A percentile compares a stretch with the other conserved stretches of the same genome.
Conservation (phyloP, 805 yeast species). For the Wickerhamomyces mucosus region DNA sequence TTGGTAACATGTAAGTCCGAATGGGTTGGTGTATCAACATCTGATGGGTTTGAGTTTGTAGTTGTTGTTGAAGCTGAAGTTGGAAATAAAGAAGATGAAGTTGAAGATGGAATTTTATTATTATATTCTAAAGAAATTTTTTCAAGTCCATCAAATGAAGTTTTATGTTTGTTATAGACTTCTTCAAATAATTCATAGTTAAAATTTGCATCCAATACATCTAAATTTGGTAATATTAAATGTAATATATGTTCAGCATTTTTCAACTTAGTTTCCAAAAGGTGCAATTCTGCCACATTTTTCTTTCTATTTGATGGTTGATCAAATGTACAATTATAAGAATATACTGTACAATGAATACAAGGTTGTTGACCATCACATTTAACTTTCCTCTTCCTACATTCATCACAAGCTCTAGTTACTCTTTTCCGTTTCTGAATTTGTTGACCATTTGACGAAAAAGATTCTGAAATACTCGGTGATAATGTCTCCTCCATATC, state of each 20-base stretch:
- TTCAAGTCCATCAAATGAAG: constrained; percentile 2
- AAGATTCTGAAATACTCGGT: too few relatives aligned
- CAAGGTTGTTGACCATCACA: constrained; percentile 79
- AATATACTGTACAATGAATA: constrained; percentile 71
- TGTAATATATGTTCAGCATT: constrained; percentile 26
- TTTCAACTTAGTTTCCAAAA: constrained; percentile 26
- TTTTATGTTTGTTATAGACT: constrained; percentile 2
- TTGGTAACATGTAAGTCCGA: neutral
- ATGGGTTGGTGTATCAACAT: constrained; percentile 5
- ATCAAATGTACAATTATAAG: constrained; percentile 75
- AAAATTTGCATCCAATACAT: constrained; percentile 23
- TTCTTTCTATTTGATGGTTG: constrained; percentile 42
- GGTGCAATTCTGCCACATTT: constrained; percentile 19
- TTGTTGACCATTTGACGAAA: too few relatives aligned
- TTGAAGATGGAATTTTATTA: constrained; percentile 1
- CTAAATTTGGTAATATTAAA: constrained; percentile 30
- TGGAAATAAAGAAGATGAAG: neutral
- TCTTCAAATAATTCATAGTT: constrained; percentile 19
- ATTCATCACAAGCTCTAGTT: constrained; percentile 66
- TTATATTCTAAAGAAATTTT: constrained; percentile 7
- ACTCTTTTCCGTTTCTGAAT: constrained; percentile 50
- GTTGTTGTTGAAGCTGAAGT: neutral
- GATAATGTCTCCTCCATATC: too few relatives aligned
- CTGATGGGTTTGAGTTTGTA: constrained; percentile 1
- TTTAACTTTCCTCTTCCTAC: constrained; percentile 67